Base-by-base conservation (phyloP, 2,329 filamentous ascomycete genomes). In the Trichoderma sp. region DNA sequence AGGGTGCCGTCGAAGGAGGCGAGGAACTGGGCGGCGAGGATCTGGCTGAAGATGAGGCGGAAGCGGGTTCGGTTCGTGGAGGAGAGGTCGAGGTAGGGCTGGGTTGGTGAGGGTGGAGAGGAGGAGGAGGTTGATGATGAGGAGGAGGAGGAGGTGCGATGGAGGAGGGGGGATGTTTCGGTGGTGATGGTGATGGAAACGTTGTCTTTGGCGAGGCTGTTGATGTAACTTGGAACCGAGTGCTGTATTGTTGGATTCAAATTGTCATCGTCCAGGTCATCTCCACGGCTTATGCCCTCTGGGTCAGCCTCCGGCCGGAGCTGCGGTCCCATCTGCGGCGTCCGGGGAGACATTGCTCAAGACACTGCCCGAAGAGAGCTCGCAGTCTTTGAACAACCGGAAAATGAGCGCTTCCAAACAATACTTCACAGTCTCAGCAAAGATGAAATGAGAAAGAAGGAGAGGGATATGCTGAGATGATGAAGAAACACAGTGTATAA, bases 1-100 rank as follows among this genome's bases (percentile, higher is more conserved):
- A 94, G 84, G 4, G 90, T 94, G 12, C 85, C 84, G 78, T 94
- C 91, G 72, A 94, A 93, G 73, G 82, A 87, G 41, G 80, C 78
- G 17, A 88, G 79, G 67, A 88, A 84, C 71, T 85, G 85, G 5
- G 81, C 80, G n/a, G 82, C 72, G 67, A 89, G 76, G 54, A 90
- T 80, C 58, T 84, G 83, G 6, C 77, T 69, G 72, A 90, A 90
- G 64, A 90, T 84, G 67, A 86, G 72, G 82, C 85, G 87, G 77
- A 91, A 90, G 34, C 82, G 79, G 7, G 77, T 73, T 39, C 74
- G 75, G 9, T 83, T 78, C 45, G 81, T 79, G 67, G 79, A 78
- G 67, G 81, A 78, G n/a, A 84, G 76, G 70, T 75, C 84, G 7
- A 67, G 69, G n/a, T 39, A 73, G 61, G 10, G 68, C 44, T 1